Evolutionary conservation across 73 alveolate genomes (phyloP).

Genomic region (Paramecium biaurelia): DNA sequence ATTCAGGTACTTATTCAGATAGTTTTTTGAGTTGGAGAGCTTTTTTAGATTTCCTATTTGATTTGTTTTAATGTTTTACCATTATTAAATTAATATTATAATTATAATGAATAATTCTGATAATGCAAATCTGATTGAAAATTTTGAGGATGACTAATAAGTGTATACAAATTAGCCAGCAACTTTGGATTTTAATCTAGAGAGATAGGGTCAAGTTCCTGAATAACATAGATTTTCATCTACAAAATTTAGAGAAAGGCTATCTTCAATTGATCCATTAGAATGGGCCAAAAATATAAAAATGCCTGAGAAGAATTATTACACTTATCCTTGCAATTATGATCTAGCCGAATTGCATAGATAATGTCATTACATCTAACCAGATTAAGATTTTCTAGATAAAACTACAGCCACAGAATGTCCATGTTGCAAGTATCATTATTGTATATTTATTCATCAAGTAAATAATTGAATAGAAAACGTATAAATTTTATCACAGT

Average conservation of each 20-base stretch:
- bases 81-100: not conserved
- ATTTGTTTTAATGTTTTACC: not conserved
- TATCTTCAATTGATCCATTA: not conserved
- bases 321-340: not conserved
- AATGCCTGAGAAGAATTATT: not conserved
- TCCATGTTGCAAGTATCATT: constrained; percentile 32
- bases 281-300: constrained; percentile 14
- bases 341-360: constrained; percentile 42
- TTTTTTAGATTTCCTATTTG: not conserved
- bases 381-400: constrained; percentile 36
- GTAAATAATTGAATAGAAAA: constrained; percentile 13
- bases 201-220: not conserved
- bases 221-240: not conserved
- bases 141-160: not conserved
- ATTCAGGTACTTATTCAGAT: constrained; percentile 41
- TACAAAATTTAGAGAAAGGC: constrained; percentile 8
- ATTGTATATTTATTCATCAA: not conserved
- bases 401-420: not conserved
- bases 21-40: not conserved
- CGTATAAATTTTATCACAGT: not conserved
- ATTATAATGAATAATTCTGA: not conserved
- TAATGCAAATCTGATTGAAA: not conserved
- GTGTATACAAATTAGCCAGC: not conserved
- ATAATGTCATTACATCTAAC: constrained; percentile 1
- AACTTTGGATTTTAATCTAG: not conserved